phyloP scores from a whole-genome alignment of 768 basidiomycete species.

The Suillus americanus region DNA sequence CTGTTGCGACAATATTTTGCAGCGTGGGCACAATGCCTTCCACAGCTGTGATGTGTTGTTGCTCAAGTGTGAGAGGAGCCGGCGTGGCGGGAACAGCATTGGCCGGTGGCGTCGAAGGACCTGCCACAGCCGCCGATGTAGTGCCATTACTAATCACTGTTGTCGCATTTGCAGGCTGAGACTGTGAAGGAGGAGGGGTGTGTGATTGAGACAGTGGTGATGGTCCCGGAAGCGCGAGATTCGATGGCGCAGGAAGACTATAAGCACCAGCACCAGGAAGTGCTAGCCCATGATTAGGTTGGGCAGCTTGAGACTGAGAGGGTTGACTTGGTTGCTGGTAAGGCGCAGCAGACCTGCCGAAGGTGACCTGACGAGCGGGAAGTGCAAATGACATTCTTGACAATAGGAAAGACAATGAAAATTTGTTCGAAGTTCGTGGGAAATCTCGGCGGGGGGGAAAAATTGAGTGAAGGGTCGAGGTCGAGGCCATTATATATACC shows the following conservation, averaged over 20 bases:
- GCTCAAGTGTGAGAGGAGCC: constrained; percentile 77
- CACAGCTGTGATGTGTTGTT: constrained; percentile 94
- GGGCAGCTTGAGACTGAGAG: constrained; percentile 36
- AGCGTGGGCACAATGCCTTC: constrained; percentile 99
- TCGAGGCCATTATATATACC: constrained; percentile 27
- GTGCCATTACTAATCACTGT: constrained; percentile 30
- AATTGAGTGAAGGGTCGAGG: constrained; percentile 18
- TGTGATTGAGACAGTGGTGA: constrained; percentile 52
- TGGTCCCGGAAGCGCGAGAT: constrained; percentile 53
- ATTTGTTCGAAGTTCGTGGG: constrained; percentile 18
- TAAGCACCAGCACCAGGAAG: constrained; percentile 50
- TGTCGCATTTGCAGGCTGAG: constrained; percentile 28
- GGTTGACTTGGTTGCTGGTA: constrained; percentile 43
- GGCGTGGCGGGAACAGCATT: constrained; percentile 65
- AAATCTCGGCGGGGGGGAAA: constrained; percentile 25
- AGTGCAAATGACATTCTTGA: constrained; percentile 57
- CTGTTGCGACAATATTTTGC: constrained; percentile 99
- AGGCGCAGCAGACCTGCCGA: constrained; percentile 60
- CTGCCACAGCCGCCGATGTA: constrained; percentile 47
- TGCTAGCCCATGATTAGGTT: constrained; percentile 55
- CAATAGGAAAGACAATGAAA: constrained; percentile 11
- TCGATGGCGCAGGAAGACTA: constrained; percentile 39
- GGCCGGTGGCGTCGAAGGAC: constrained; percentile 55
- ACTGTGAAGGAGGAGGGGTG: constrained; percentile 29
- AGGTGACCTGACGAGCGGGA: constrained; percentile 77